Base-by-base conservation (phyloP, 2,329 filamentous ascomycete species). In the Fusarium oxysporum region DNA sequence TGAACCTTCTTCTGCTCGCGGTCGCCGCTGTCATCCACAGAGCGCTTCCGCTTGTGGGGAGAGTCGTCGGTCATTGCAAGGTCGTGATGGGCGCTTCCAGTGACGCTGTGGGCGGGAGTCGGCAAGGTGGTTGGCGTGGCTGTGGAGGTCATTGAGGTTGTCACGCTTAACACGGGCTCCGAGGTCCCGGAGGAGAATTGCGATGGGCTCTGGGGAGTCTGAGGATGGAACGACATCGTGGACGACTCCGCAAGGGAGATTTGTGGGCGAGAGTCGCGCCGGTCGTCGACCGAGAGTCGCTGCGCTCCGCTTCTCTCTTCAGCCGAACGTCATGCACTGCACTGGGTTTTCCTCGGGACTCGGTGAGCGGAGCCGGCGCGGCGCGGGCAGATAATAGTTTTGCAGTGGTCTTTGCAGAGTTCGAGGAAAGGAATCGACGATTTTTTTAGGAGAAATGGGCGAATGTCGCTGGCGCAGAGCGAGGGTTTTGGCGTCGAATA, bases 151-250 rank as follows among this genome's bases (percentile, higher is more conserved):
- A 87, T 87, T 63, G 87, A 88, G 74, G 82, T 84, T 75, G 84
- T 85, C 79, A 85, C 83, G 83, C 85, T 88, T 64, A 83, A 84
- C 76, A 82, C 83, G 74, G 82, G 83, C 77, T 88, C 87, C 79
- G 84, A 86, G 74, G 85, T 87, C 76, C 84, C 86, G 72, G 88
- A 87, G 74, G 88, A 90, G 79, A 86, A 85, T 80, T 90, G 88
- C 79, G 88, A 90, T 79, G 90, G 90, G 81, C 90, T 92, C 85
- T 91, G 89, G 80, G 90, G 90, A 76, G 90, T 92, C 78, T 89
- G 89, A 77, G 90, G 90, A 81, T 91, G 89, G 85, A 89, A 90
- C 83, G 88, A 90, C 89, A 91, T 91, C 81, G 82, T 87, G 84
- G 82, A 80, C 78, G 76, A 80, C 81, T 78, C 81, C 80, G 76